These are phyloP conservation scores for Pisolithus microcarpus DNA, from an alignment of 768 basidiomycete species.

Conservation along the genomic window DNA sequence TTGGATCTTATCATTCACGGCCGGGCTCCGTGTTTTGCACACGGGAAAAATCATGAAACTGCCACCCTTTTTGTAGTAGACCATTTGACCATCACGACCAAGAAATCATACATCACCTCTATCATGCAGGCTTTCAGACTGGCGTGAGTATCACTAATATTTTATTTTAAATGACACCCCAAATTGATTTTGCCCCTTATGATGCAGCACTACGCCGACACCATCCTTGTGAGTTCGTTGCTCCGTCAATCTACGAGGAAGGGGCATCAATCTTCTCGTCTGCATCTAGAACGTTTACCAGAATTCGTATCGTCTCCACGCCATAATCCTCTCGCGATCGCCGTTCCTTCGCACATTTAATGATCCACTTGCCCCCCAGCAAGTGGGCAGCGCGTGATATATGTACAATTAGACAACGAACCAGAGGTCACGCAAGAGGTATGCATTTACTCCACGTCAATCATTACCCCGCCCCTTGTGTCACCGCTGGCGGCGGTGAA, in stretches of 20 bases:
- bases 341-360: constrained; percentile 83
- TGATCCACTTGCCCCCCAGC: constrained; percentile 73
- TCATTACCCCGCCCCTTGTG: constrained; percentile 23
- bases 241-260: constrained; percentile 1
- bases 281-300: constrained; percentile 59
- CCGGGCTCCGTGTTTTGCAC: constrained; percentile 1
- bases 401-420: constrained; percentile 68
- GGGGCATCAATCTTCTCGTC: constrained; percentile 9
- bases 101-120: constrained; percentile 71
- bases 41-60: constrained; percentile 5
- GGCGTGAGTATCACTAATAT: constrained; percentile 48
- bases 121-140: constrained; percentile 73
- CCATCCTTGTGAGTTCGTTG: constrained; percentile 51
- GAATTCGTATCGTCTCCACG: constrained; percentile 70
- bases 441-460: constrained; percentile 24
- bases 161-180: constrained; percentile 5
- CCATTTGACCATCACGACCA: constrained; percentile 64
- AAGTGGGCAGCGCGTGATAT: constrained; percentile 59
- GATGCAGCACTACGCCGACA: constrained; percentile 73
- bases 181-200: constrained; percentile 7
- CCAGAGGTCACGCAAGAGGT: constrained; percentile 84
- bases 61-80: constrained; percentile 19
- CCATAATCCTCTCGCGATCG: constrained; percentile 81
- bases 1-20: constrained; percentile 2
- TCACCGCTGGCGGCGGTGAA: constrained; percentile 19